phyloP scores from a whole-genome alignment of 345 rosid genomes.

The Pistacia atlantica region DNA sequence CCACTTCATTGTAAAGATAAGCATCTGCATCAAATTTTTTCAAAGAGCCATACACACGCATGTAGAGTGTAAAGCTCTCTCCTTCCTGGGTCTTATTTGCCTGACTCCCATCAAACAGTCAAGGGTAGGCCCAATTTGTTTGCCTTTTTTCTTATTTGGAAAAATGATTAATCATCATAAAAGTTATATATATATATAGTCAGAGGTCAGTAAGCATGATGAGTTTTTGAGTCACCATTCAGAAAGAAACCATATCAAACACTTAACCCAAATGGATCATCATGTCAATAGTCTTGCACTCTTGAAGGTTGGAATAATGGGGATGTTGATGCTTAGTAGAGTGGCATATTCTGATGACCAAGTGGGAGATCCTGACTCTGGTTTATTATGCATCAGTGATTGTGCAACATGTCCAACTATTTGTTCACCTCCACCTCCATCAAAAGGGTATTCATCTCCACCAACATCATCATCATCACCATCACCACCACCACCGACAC shows the following conservation, averaged over 20 bases:
- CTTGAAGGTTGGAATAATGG: slow-evolving; percentile 16
- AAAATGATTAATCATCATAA: no score
- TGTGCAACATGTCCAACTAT: slow-evolving; percentile 48
- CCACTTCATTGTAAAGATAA: slow-evolving; percentile 25
- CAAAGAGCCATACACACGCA: slow-evolving; percentile 33
- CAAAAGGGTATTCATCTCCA: slow-evolving; percentile 2
- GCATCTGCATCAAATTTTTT: slow-evolving; percentile 28
- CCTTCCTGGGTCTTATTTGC: background rate
- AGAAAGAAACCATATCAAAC: background rate
- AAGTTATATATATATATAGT: background rate
- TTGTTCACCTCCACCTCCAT: slow-evolving; percentile 45
- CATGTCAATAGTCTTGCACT: background rate
- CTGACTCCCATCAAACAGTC: background rate
- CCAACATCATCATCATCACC: background rate
- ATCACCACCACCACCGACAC: slow-evolving; percentile 13
- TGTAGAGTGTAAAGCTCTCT: slow-evolving; percentile 21
- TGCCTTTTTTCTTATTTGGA: no score
- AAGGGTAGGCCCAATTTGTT: no score
- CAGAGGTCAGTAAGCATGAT: background rate
- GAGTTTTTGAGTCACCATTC: slow-evolving; percentile 8
- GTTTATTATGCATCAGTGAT: slow-evolving; percentile 46
- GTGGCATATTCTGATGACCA: slow-evolving; percentile 25
- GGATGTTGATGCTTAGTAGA: slow-evolving; percentile 22
- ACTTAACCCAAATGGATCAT: slow-evolving; percentile 16
- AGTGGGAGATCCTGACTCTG: slow-evolving; percentile 23